Conservation (phyloP, 2,329 filamentous ascomycete species). For the Botrytis hyacinthi region DNA sequence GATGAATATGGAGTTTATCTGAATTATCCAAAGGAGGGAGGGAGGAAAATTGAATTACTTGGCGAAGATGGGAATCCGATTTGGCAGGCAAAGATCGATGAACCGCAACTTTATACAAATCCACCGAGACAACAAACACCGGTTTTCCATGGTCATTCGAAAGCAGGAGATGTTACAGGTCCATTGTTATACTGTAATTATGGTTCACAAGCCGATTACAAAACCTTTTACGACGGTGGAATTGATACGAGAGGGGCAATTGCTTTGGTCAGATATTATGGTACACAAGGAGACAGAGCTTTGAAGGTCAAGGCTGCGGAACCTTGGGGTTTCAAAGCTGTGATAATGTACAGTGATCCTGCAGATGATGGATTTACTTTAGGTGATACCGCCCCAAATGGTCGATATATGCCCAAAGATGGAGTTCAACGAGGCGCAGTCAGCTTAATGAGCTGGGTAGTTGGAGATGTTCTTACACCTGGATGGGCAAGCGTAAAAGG, state of each 20-base stretch:
- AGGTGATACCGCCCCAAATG: slow-evolving; percentile 71
- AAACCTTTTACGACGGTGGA: slow-evolving; percentile 65
- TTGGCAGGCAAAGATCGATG: slow-evolving; percentile 84
- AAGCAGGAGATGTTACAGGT: slow-evolving; percentile 79
- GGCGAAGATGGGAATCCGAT: slow-evolving; percentile 60
- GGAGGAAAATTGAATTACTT: slow-evolving; percentile 78
- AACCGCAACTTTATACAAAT: slow-evolving; percentile 67
- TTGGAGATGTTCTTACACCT: slow-evolving; percentile 90
- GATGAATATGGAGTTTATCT: slow-evolving; percentile 86
- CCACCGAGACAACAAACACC: slow-evolving; percentile 65
- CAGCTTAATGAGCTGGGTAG: slow-evolving; percentile 74
- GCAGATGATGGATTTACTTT: slow-evolving; percentile 75
- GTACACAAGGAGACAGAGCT: slow-evolving; percentile 67
- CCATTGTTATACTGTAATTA: slow-evolving; percentile 91
- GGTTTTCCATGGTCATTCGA: slow-evolving; percentile 86
- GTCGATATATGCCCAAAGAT: slow-evolving; percentile 76
- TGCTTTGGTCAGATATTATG: slow-evolving; percentile 78
- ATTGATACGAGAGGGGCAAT: slow-evolving; percentile 77
- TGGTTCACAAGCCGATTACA: slow-evolving; percentile 81
- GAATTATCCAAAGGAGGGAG: slow-evolving; percentile 80
- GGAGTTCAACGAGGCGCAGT: slow-evolving; percentile 82
- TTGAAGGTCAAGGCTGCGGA: slow-evolving; percentile 91
- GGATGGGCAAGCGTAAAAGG: slow-evolving; percentile 73
- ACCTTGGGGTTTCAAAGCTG: slow-evolving; percentile 79
- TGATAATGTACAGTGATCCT: slow-evolving; percentile 90